These are phyloP conservation scores for Suhomyces sp. DNA, from an alignment of 805 yeast genomes.

Conservation along the genomic window DNA sequence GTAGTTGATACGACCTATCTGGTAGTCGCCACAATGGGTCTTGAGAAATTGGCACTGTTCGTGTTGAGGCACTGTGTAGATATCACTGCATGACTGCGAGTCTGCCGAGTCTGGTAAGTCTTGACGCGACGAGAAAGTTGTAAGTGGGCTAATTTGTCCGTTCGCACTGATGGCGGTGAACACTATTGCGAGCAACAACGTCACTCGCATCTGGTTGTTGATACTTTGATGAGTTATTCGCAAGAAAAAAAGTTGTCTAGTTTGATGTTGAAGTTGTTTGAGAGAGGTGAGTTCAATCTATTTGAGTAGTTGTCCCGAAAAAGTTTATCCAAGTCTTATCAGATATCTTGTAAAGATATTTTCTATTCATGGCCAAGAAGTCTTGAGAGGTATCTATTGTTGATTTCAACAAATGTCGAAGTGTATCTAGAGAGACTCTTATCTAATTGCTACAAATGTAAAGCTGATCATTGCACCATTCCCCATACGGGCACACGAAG, in stretches of 20 bases:
- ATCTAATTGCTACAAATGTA: slow-evolving; percentile 8
- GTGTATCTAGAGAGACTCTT: too few species aligned
- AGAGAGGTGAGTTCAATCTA: too few species aligned
- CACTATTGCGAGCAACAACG: not conserved
- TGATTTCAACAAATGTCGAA: too few species aligned
- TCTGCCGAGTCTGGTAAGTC: not conserved
- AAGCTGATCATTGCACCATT: slow-evolving; percentile 57
- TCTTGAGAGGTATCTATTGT: too few species aligned
- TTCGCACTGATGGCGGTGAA: not conserved
- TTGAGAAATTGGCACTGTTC: slow-evolving; percentile 34
- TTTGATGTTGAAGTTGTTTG: too few species aligned
- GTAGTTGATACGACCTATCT: slow-evolving; percentile 39
- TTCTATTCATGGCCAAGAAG: too few species aligned
- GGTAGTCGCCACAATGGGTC: slow-evolving; percentile 28
- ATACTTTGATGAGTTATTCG: not conserved
- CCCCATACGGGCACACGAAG: slow-evolving; percentile 79
- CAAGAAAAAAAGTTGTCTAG: too few species aligned
- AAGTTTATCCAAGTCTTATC: too few species aligned
- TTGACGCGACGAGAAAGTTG: not conserved
- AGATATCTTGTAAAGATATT: too few species aligned
- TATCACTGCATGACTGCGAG: not conserved
- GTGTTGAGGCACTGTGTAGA: slow-evolving; percentile 3
- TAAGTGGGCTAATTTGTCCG: not conserved
- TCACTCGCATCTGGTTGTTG: not conserved
- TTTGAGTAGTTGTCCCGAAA: too few species aligned